A percentile compares a stretch with the other conserved stretches of the same genome.
These are phyloP conservation scores for Cladosporium sp. DNA, from an alignment of 2,329 filamentous ascomycete genomes.

Conservation along the genomic window DNA sequence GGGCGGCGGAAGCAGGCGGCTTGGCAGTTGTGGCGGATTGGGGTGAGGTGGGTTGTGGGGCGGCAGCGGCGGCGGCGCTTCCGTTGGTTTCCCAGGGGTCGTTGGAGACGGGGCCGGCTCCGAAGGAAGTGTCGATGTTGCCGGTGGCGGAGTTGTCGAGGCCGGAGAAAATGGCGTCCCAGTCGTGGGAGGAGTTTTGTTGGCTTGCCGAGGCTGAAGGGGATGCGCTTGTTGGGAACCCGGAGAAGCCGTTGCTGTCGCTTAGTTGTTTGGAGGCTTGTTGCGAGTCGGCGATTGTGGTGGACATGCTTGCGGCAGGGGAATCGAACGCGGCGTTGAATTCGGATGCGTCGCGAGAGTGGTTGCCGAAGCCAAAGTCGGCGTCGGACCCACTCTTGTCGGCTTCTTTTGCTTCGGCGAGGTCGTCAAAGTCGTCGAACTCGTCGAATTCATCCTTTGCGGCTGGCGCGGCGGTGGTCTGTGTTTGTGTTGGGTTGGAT, in stretches of 20 bases:
- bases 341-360: conserved; percentile 62
- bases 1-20: conserved; percentile 22
- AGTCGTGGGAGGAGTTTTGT: conserved; percentile 64
- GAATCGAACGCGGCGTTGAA: conserved; percentile 82
- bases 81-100: conserved; percentile 26
- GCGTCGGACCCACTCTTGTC: conserved; percentile 72
- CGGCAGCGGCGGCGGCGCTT: conserved; percentile 7
- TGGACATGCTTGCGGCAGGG: conserved; percentile 45
- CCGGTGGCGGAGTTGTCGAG: conserved; percentile 51
- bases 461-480: conserved; percentile 21
- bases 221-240: conserved; percentile 16
- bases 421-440: conserved; percentile 75
- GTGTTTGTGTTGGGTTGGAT: conserved; percentile 4
- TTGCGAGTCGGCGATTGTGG: conserved; percentile 39
- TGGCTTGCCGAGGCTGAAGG: conserved; percentile 18
- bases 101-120: conserved; percentile 7
- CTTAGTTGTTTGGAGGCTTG: conserved; percentile 32
- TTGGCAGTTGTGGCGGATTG: conserved; percentile 11
- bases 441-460: conserved; percentile 59
- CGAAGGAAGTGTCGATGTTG: conserved; percentile 24
- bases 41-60: conserved; percentile 17
- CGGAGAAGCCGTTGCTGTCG: conserved; percentile 24
- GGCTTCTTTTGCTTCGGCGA: conserved; percentile 77
- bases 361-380: conserved; percentile 53
- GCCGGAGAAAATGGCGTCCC: conserved; percentile 89